A percentile compares a stretch with the other conserved stretches of the same genome.
phyloP scores from a whole-genome alignment of 2,329 filamentous ascomycete genomes.

The Trichophyton simii region DNA sequence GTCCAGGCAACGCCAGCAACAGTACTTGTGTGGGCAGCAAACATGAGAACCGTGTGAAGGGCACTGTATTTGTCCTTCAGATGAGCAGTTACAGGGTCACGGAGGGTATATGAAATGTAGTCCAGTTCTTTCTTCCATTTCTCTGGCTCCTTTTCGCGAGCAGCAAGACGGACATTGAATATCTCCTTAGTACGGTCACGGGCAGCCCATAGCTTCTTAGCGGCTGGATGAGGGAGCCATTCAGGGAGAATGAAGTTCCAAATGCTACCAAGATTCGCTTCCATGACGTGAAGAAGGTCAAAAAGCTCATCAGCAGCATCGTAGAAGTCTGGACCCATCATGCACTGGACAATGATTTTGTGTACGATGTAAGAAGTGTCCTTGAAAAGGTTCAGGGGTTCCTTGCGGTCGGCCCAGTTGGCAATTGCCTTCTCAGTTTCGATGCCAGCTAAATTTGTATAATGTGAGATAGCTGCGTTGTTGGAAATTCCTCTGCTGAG shows the following conservation, averaged over 20 bases:
- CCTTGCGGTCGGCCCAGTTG: conserved; percentile 7
- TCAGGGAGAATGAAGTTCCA: conserved; percentile 13
- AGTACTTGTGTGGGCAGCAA: conserved; percentile 13
- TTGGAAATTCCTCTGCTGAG: conserved; percentile 12
- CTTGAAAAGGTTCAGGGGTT: conserved; percentile 12
- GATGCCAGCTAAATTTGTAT: conserved; percentile 7
- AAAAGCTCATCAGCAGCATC: conserved; percentile 12
- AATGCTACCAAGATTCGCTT: conserved; percentile 11
- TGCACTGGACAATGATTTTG: conserved; percentile 12
- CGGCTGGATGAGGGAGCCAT: conserved; percentile 12
- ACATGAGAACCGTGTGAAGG: conserved; percentile 13
- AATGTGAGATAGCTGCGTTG: conserved; percentile 11
- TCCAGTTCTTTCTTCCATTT: conserved; percentile 11
- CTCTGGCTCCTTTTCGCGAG: conserved; percentile 11
- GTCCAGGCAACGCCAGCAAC: conserved; percentile 13
- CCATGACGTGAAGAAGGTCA: conserved; percentile 12
- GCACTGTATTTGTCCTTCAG: conserved; percentile 12
- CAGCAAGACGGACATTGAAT: conserved; percentile 10
- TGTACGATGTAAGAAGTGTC: conserved; percentile 13
- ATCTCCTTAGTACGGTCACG: conserved; percentile 11
- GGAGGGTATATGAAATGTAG: conserved; percentile 14
- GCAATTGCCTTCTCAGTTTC: conserved; percentile 10
- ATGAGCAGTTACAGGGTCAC: conserved; percentile 12
- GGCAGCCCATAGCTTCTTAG: conserved; percentile 8
- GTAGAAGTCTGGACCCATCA: conserved; percentile 15